Evolutionary conservation across 192 early-diverging fungal species (phyloP), one percentile per base, ranked within the genome.

Genomic region (Coemansia sp.): DNA sequence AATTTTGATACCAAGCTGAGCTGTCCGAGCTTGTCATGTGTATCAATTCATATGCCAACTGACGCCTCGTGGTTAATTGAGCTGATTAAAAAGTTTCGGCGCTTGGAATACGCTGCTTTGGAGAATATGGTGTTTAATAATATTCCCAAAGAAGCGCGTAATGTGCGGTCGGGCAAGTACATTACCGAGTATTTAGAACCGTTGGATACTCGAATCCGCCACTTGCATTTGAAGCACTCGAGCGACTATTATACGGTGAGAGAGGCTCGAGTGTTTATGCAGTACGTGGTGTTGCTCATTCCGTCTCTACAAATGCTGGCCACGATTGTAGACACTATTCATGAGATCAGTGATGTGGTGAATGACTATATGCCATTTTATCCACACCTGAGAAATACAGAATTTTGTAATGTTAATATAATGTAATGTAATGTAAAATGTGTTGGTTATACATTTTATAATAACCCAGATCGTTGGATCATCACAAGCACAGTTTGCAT

Each of bases 281-380:
- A 24, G 29, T 55, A 25, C 4, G 23, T 55, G 53, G 25, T 55
- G 2, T 32, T 55, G 53, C 11, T 24, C 7, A 4, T 29, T 12
- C 11, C 25, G 24, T 29, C 12, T 10, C 4, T 55, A 4, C 25
- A n/a, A n/a, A 9, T 6, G 8, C n/a, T 55, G 11, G 53, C 53
- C 2, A 17, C 27, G 25, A 12, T 29, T 2, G 53, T 29, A 25
- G 25, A 55, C 15, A 29, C 27, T 7, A 14, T 55, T 15, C 24
- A 32, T 9, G 17, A 11, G 2, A n/a, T 55, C 14, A n/a, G 53
- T 25, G 14, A 25, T 17, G 29, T 55, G 24, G 5, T 55, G 3
- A 17, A 55, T 10, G 53, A 55, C 53, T 55, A 55, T 32, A n/a
- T 14, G 53, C 53, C 53, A 4, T 55, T 55, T 12, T 55, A 55